A percentile compares a stretch with the other conserved stretches of the same genome.
Evolutionary conservation across 2,329 filamentous ascomycete genomes (phyloP).

Genomic region (Talaromyces sp.): DNA sequence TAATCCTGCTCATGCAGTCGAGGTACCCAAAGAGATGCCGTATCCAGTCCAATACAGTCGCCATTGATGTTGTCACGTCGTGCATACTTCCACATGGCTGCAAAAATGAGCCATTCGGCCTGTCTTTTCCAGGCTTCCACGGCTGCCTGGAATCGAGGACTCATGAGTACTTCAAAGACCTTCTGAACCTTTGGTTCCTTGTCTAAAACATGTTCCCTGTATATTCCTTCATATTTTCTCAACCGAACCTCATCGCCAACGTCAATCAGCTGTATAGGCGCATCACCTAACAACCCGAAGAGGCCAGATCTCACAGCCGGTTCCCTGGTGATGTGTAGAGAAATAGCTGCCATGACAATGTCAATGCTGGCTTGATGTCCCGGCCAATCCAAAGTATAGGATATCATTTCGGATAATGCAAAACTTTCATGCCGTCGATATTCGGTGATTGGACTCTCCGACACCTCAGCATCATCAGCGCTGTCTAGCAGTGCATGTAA

Average conservation of each 20-base stretch:
- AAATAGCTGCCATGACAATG: neutral
- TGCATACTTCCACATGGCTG: neutral
- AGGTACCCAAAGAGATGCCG: neutral
- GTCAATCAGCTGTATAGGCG: constrained; percentile 14
- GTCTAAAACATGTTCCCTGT: neutral
- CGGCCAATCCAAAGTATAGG: neutral
- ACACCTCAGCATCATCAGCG: neutral
- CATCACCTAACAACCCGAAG: constrained; percentile 11
- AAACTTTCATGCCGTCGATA: neutral
- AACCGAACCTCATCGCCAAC: constrained; percentile 2
- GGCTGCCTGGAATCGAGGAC: neutral
- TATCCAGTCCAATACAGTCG: neutral
- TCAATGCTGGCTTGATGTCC: neutral
- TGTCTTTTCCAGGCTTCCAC: constrained; percentile 1
- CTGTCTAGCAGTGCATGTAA: neutral
- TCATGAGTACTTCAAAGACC: constrained; percentile 1
- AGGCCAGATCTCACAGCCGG: neutral
- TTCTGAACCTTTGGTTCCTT: neutral
- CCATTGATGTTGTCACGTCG: neutral
- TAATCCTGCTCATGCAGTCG: neutral
- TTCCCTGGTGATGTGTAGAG: constrained; percentile 9
- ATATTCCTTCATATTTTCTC: neutral
- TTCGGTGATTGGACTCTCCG: neutral
- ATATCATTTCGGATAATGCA: neutral
- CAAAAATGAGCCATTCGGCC: neutral